Base-by-base conservation (phyloP, 176 grass and related monocot species). In the Zea luxurians region DNA sequence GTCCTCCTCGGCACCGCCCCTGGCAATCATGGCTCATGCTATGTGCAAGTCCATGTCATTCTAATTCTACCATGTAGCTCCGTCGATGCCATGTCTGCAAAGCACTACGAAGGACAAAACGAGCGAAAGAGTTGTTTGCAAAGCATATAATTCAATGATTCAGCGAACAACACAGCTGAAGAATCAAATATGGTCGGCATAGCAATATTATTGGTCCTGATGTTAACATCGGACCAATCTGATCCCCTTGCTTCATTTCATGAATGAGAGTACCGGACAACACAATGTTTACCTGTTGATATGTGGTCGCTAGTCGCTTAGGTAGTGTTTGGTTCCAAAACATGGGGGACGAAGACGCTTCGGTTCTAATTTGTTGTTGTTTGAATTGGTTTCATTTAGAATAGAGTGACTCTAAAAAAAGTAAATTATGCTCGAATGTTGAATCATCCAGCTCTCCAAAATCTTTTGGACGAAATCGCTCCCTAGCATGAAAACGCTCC, bases 191-290 rank as follows among this genome's bases (percentile, higher is more conserved):
- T 2, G 53, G 1, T 27, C 27, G 27, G 27, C 27, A 27, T 27
- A 27, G 27, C 27, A 27, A 27, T 27, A 27, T 27, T 0, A 27
- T 1, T 27, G 27, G 27, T 27, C n/a, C 7, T 74, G 69, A 85
- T 64, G 84, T 70, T 81, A 27, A 81, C 78, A 53, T 64, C 54
- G 2, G 6, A 20, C 70, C 77, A 86, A 80, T 76, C 13, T 11
- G 59, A 4, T 1, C 13, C n/a, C 7, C 15, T 65, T 46, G 44
- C 63, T 61, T 44, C 7, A 5, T 7, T 69, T 43, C 3, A 3
- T 5, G 35, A 16, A 36, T 16, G 63, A 59, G 48, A 50, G 11
- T 52, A 50, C 12, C 48, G 13, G 11, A 27, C 27, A 27, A 27
- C 27, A 27, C 27, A 27, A 27, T 27, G 1, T 27, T 27, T 27